phyloP scores from a whole-genome alignment of 129 eudicot genomes.

The Arctium lappa region DNA sequence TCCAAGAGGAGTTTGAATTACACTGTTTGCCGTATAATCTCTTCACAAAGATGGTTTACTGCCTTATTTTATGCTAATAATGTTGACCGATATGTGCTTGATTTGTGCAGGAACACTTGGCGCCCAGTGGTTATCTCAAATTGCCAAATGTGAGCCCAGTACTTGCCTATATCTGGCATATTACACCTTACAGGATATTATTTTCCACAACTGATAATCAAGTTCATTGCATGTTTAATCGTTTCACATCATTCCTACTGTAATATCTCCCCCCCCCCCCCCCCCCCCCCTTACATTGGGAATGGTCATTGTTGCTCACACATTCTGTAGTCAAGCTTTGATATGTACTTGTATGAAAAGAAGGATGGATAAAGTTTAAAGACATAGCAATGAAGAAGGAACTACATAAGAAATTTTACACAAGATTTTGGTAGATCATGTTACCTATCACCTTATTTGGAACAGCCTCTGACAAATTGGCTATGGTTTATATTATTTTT shows the following conservation, averaged over 20 bases:
- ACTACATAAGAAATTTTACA: too few species aligned
- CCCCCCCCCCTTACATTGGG: too few species aligned
- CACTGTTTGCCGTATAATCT: neutral
- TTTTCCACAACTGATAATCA: too few species aligned
- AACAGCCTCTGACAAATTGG: neutral
- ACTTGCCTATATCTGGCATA: neutral
- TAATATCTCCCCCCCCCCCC: too few species aligned
- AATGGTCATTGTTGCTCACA: too few species aligned
- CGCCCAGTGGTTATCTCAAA: conserved; percentile 96
- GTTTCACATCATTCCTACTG: too few species aligned
- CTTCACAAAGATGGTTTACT: neutral
- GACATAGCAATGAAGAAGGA: too few species aligned
- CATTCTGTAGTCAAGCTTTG: too few species aligned
- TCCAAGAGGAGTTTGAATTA: neutral
- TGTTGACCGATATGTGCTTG: conserved; percentile 23
- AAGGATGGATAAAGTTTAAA: too few species aligned
- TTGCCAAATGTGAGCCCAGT: conserved; percentile 72
- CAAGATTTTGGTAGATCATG: too few species aligned
- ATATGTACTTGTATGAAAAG: too few species aligned
- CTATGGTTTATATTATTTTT: neutral
- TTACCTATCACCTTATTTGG: neutral
- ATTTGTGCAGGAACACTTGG: conserved; percentile 78
- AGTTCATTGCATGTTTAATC: too few species aligned
- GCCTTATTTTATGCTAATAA: neutral
- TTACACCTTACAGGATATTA: neutral